These are phyloP conservation scores for Warburgia ugandensis DNA, from an alignment of 164 flowering plant genomes.

Conservation along the genomic window DNA sequence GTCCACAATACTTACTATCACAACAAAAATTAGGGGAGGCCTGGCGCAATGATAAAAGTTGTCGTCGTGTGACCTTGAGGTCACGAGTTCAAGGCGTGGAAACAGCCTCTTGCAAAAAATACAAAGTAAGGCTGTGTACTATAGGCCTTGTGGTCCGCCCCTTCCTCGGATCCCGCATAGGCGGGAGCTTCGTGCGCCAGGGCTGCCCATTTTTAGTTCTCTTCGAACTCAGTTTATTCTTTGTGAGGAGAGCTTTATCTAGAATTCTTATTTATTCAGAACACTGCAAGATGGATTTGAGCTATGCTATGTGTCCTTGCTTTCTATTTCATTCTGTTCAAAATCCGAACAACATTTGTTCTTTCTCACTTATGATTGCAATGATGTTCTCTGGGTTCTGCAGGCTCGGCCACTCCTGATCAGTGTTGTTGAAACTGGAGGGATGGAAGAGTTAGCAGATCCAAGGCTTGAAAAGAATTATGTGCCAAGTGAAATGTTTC, in stretches of 20 bases:
- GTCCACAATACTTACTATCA: neutral
- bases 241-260: neutral
- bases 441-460: conserved; percentile 41
- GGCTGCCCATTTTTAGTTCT: too few species aligned
- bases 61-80: too few species aligned
- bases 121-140: too few species aligned
- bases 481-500: conserved; percentile 42
- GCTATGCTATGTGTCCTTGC: neutral
- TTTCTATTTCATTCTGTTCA: neutral
- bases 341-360: neutral
- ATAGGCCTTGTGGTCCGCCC: too few species aligned
- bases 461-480: conserved; percentile 48
- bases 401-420: conserved; percentile 64
- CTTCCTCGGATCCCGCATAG: too few species aligned
- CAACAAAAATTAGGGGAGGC: too few species aligned
- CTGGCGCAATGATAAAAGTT: too few species aligned
- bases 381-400: conserved; percentile 5
- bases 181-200: too few species aligned
- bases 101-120: too few species aligned
- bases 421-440: conserved; percentile 44
- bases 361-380: neutral
- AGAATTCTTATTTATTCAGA: neutral
- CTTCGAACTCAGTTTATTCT: neutral
- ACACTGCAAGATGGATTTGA: neutral
- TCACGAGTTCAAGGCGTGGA: too few species aligned